A percentile compares a stretch with the other conserved stretches of the same genome.
Conservation (phyloP, 331 rosid genomes). For the Pyrus hybrid region DNA sequence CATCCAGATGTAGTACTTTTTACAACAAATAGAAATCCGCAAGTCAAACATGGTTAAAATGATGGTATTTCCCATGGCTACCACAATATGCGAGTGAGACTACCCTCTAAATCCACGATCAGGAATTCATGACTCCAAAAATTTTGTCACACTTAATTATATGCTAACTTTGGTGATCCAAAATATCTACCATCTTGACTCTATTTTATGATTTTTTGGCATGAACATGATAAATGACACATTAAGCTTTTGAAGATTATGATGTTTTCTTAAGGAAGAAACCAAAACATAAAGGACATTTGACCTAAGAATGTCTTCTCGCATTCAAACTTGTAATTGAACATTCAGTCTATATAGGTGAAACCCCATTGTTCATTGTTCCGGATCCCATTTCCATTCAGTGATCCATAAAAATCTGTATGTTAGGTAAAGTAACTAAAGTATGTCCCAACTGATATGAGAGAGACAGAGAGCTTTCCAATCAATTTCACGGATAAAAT, state of each 20-base stretch:
- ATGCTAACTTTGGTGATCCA: not conserved
- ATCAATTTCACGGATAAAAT: not conserved
- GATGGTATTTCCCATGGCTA: not conserved
- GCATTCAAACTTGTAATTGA: not conserved
- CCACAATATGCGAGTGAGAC: not conserved
- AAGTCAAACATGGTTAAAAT: not conserved
- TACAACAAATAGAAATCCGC: conserved; percentile 8
- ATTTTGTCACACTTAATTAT: not conserved
- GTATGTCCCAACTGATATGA: not conserved
- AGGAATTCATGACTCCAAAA: not conserved
- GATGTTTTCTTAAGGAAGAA: not conserved
- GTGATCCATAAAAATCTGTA: not conserved
- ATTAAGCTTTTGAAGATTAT: not conserved
- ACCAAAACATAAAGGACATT: not conserved
- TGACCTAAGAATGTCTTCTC: not conserved
- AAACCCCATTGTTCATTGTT: not conserved
- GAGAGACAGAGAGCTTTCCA: not conserved
- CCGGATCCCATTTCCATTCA: not conserved
- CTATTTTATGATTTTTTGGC: too few species aligned
- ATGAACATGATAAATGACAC: not conserved
- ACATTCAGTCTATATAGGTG: not conserved
- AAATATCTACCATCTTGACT: not conserved
- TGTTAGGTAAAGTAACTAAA: not conserved
- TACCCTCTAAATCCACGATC: conserved; percentile 1
- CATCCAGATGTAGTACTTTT: conserved; percentile 3